Percentiles rank a stretch among this genome's conserved stretches.
phyloP scores from a whole-genome alignment of 148 eudicot genomes.

The Rhododendron ferrugineum region DNA sequence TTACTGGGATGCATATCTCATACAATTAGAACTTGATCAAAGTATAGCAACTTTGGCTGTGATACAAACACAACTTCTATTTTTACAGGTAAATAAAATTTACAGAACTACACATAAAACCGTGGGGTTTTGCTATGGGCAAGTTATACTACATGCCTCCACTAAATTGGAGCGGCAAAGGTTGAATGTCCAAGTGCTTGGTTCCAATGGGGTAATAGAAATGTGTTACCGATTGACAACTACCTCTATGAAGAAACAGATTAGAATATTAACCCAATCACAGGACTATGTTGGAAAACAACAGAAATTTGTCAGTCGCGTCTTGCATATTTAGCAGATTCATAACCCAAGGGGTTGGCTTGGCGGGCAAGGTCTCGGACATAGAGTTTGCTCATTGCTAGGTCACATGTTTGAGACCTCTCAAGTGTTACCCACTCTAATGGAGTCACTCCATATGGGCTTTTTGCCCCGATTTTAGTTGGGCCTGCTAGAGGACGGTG shows the following conservation, averaged over 20 bases:
- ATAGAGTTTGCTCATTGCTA: neutral
- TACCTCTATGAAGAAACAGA: neutral
- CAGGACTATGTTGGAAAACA: neutral
- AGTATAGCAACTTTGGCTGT: neutral
- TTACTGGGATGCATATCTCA: neutral
- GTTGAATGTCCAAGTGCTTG: neutral
- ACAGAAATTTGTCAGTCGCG: neutral
- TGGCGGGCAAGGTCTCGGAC: neutral
- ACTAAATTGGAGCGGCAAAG: neutral
- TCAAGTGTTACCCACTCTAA: neutral
- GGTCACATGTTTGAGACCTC: neutral
- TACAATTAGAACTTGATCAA: neutral
- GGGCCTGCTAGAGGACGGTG: neutral
- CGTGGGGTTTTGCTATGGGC: neutral
- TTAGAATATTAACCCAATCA: neutral
- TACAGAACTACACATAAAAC: neutral
- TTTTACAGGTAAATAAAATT: neutral
- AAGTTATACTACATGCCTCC: neutral
- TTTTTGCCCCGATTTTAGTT: neutral
- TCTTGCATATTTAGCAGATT: neutral
- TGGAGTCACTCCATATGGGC: neutral
- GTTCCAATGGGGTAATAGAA: neutral
- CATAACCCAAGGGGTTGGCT: neutral
- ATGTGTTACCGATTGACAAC: neutral
- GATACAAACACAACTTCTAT: neutral